These are phyloP conservation scores for Phlebiopsis gigantea DNA, from an alignment of 768 basidiomycete genomes.

Conservation along the genomic window DNA sequence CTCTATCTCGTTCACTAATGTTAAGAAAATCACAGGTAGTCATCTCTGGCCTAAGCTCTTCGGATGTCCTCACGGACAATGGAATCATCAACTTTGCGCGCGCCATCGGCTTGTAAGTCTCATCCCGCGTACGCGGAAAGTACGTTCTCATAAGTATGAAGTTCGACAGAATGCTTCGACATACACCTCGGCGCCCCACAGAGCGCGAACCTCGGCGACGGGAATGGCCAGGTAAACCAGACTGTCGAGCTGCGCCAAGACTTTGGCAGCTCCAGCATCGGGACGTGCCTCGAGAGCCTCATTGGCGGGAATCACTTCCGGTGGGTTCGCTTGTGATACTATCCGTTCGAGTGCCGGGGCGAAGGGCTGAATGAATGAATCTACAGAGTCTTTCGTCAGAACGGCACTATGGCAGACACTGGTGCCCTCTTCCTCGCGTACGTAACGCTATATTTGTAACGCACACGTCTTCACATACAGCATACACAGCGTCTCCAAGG, in stretches of 20 bases:
- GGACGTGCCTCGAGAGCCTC: constrained; percentile 38
- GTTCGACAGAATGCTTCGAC: constrained; percentile 26
- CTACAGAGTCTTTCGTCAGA: constrained; percentile 25
- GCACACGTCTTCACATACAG: neutral
- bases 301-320: constrained; percentile 44
- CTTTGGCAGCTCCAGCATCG: constrained; percentile 29
- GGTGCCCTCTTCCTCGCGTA: constrained; percentile 32
- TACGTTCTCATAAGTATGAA: constrained; percentile 27
- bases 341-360: neutral
- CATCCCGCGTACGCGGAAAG: too few relatives aligned
- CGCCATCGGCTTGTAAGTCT: constrained; percentile 55
- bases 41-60: constrained; percentile 57
- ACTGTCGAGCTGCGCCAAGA: constrained; percentile 41
- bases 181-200: constrained; percentile 32
- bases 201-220: constrained; percentile 44
- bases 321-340: too few relatives aligned
- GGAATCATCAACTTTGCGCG: constrained; percentile 55
- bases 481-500: constrained; percentile 20
- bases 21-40: constrained; percentile 35
- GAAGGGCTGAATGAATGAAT: constrained; percentile 1
- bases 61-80: constrained; percentile 47
- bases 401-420: constrained; percentile 25
- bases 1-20: neutral
- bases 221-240: constrained; percentile 39
- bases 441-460: constrained; percentile 8